These are phyloP conservation scores for Lasiosphaeria miniovina DNA, from an alignment of 495 filamentous ascomycete species.

Conservation along the genomic window DNA sequence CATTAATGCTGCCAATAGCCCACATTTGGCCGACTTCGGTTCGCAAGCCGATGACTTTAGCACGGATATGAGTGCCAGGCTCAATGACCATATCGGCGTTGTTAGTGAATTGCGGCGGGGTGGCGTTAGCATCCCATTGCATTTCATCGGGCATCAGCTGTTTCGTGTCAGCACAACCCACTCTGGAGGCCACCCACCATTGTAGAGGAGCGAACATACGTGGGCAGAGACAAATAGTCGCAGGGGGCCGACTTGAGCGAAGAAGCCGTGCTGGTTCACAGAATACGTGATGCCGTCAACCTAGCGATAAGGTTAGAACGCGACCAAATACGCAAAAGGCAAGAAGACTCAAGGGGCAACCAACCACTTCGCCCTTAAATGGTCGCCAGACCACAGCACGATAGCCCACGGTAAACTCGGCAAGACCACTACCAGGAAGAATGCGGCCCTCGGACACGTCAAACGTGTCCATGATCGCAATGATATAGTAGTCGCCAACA, in stretches of 20 bases:
- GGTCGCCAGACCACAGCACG: constrained; percentile 96
- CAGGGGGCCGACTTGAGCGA: constrained; percentile 84
- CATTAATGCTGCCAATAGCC: constrained; percentile 96
- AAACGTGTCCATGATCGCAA: constrained; percentile 91
- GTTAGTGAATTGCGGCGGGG: constrained; percentile 79
- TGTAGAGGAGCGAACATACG: constrained; percentile 50
- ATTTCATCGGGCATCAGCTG: constrained; percentile 91
- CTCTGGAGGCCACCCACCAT: neutral
- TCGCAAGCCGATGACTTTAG: constrained; percentile 89
- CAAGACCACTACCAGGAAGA: constrained; percentile 80
- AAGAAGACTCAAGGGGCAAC: constrained; percentile 25
- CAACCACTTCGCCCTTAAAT: constrained; percentile 93
- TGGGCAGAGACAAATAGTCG: constrained; percentile 83
- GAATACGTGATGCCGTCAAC: constrained; percentile 88
- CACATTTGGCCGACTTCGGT: constrained; percentile 91
- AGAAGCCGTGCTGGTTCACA: constrained; percentile 89
- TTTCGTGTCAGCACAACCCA: constrained; percentile 12
- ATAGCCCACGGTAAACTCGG: constrained; percentile 92
- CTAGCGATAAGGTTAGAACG: constrained; percentile 42
- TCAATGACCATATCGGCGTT: constrained; percentile 92
- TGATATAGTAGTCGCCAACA: constrained; percentile 90
- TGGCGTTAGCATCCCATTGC: constrained; percentile 86
- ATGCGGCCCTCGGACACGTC: constrained; percentile 90
- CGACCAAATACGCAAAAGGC: neutral
- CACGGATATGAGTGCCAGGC: constrained; percentile 84